Evolutionary conservation across 495 filamentous ascomycete species (phyloP), one percentile per base, ranked within the genome.

Genomic region (Podospora pseudopauciseta): DNA sequence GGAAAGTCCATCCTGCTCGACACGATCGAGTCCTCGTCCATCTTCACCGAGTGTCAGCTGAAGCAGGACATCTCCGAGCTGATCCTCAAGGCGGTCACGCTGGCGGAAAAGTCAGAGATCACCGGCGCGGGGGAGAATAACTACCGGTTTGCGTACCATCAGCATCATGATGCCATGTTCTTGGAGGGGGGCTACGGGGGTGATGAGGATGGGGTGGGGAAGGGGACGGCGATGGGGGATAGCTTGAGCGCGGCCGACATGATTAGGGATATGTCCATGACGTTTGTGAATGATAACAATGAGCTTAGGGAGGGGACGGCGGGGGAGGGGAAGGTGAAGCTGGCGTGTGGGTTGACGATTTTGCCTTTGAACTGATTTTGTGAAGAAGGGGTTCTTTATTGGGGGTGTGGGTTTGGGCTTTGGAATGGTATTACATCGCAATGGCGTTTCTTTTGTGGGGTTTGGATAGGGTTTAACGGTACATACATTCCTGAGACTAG

Each of bases 311-410:
- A 49, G 13, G 39, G 39, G 30, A 32, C 39, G 39, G 39, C 26
- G 59, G 68, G 65, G 2, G 65, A 68, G 2, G 71, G 71, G 16
- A 71, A 72, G 65, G 65, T 74, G 64, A 65, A 75, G 59, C 13
- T 76, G 69, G 73, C 73, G 26, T 73, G 72, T 54, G 75, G 73
- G 49, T 54, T 76, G 69, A 71, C 67, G 23, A 74, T 77, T 65
- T 68, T 77, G 68, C 71, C 69, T 44, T 64, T 77, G 64, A 76
- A 56, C n/a, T 71, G 44, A 59, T 39, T 18, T 20, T 56, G 54
- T 56, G 11, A 32, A 5, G 30, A 16, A 49, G 5, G 39, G 39
- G 5, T 49, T 6, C 5, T 49, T 49, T 59, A 32, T 32, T 32
- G 30, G 30, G 4, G 30, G 30, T 32, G 4, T 27, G 56, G 56